Evolutionary conservation across 2,329 filamentous ascomycete genomes (phyloP).

Genomic region (Clarireedia monteithiana): DNA sequence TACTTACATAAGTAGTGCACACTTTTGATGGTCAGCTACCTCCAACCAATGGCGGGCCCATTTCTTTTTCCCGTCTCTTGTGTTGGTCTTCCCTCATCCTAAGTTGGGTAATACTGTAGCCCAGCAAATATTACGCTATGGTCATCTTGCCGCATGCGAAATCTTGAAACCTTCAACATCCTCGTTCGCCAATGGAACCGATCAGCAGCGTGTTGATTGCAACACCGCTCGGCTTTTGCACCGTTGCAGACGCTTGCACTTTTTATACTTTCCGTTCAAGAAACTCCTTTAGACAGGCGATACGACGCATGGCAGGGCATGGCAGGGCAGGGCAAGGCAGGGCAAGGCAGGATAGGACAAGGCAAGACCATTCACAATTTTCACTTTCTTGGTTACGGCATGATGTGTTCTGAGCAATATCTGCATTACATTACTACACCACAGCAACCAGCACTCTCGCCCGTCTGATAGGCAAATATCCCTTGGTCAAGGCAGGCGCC

Average conservation of each 20-base stretch:
- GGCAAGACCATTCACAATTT: neutral
- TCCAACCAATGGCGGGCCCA: neutral
- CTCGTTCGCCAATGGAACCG: conserved; percentile 12
- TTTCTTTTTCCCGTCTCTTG: neutral
- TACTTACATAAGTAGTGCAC: neutral
- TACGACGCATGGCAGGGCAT: neutral
- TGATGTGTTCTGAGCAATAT: conserved; percentile 4
- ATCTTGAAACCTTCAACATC: conserved; percentile 21
- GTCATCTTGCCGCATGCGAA: conserved; percentile 9
- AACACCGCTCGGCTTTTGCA: conserved; percentile 8
- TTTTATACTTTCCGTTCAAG: conserved; percentile 13
- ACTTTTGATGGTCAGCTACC: neutral
- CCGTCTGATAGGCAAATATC: conserved; percentile 6
- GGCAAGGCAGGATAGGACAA: neutral
- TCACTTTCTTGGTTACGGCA: neutral
- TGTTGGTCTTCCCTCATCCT: neutral
- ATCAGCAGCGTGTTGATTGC: neutral
- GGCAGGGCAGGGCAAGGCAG: too few relatives aligned
- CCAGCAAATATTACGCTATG: conserved; percentile 2
- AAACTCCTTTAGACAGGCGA: conserved; percentile 1
- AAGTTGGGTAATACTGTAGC: neutral
- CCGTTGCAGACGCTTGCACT: conserved; percentile 17
- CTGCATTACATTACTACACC: conserved; percentile 4
- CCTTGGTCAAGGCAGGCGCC: neutral
- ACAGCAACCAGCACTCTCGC: neutral